These are phyloP conservation scores for Penicillium rolfsii DNA, from an alignment of 2,329 filamentous ascomycete genomes.

Conservation along the genomic window DNA sequence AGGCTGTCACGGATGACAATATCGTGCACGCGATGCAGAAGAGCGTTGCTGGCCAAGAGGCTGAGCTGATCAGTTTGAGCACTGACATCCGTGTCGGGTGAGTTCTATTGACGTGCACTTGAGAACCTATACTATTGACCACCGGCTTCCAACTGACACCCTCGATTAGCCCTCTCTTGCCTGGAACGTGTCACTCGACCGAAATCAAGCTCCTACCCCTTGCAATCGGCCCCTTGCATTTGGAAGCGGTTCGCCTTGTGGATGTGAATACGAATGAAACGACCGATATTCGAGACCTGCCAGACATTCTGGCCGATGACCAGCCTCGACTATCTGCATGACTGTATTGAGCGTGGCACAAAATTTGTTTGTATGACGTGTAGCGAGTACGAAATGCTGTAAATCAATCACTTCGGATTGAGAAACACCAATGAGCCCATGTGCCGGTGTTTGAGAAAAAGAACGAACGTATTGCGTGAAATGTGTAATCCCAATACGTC, in stretches of 20 bases:
- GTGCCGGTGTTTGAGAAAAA: not conserved
- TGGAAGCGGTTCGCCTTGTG: conserved; percentile 59
- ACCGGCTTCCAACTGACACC: conserved; percentile 1
- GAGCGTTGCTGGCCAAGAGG: conserved; percentile 52
- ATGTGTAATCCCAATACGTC: not conserved
- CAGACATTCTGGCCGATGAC: conserved; percentile 55
- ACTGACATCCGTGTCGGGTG: conserved; percentile 63
- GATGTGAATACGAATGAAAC: conserved; percentile 60
- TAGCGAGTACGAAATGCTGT: not conserved
- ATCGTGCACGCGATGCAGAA: conserved; percentile 60
- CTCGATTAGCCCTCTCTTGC: conserved; percentile 52
- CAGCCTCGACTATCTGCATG: conserved; percentile 21
- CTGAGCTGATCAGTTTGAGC: conserved; percentile 59
- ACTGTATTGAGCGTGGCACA: not conserved
- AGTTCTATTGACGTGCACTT: conserved; percentile 29
- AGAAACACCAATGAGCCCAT: not conserved
- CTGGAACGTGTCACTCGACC: conserved; percentile 60
- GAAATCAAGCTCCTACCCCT: conserved; percentile 60
- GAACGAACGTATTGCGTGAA: not conserved
- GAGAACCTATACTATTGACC: not conserved
- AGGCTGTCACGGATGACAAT: conserved; percentile 61
- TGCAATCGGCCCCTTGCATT: conserved; percentile 53
- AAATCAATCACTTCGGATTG: not conserved
- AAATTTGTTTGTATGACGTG: not conserved
- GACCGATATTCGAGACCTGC: conserved; percentile 60